Evolutionary conservation across 2,329 filamentous ascomycete genomes (phyloP), one percentile per base, ranked within the genome.

Genomic region (Diaporthe eres): DNA sequence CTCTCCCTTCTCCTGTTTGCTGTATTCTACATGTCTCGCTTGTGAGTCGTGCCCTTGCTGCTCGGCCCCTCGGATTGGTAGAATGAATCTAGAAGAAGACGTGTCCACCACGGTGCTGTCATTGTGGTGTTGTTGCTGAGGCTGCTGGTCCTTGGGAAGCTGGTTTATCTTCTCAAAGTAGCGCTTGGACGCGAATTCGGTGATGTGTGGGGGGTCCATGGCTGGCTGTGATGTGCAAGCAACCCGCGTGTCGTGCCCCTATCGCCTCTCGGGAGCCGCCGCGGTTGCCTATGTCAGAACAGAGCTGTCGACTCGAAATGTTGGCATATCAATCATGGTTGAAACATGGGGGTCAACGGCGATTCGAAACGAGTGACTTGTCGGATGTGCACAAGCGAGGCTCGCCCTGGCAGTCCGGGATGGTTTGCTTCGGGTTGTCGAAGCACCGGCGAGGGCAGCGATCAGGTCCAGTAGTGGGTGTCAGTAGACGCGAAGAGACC

Each of bases 131-230:
- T 77, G 80, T 74, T 85, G 85, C 78, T 84, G 82, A 78, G 87
- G 86, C 25, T 84, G 85, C 78, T 84, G 86, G 42, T 88, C 84
- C 81, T 86, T 87, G 81, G 84, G 89, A 79, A 85, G 87, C 83
- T 91, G 89, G 75, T 85, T 87, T 77, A 92, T 82, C 83, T 93
- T 93, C 73, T 88, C 88, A 78, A 92, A 91, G 81, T 92, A 93
- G 78, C 89, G 89, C 82, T 90, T 87, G 60, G 91, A 93, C 77
- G 90, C 91, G 84, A 93, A 93, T 82, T 93, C 91, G 76, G 91
- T 92, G 77, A 91, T 87, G 78, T 92, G 91, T 79, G 88, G 87
- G 80, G 89, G 90, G 78, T 92, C 91, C 90, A 92, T 92, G 80
- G 83, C 83, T 77, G 75, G 57, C 79, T 44, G 39, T 67, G 51